Conservation (phyloP, 2,329 filamentous ascomycete genomes). For the Alternaria gaisen region DNA sequence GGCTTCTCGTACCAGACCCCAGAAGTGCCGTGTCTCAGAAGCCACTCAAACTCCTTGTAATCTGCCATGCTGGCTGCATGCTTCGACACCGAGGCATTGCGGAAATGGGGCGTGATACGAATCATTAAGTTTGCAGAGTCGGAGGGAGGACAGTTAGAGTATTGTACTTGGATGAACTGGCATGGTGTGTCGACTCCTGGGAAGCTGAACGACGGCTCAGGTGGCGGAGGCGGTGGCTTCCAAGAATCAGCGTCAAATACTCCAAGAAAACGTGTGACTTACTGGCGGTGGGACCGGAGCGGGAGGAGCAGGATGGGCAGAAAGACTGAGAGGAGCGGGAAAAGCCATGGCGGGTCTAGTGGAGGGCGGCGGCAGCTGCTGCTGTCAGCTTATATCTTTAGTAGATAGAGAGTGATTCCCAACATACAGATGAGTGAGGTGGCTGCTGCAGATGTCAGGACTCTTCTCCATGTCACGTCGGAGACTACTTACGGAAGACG, state of each 20-base stretch:
- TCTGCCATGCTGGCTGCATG: conserved; percentile 36
- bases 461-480: neutral
- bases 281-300: conserved; percentile 17
- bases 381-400: neutral
- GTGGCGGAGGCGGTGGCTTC: conserved; percentile 24
- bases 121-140: conserved; percentile 26
- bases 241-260: neutral
- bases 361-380: neutral
- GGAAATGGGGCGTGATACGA: conserved; percentile 34
- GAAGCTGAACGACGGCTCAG: conserved; percentile 9
- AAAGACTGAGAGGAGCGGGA: neutral
- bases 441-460: neutral
- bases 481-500: neutral
- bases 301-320: conserved; percentile 2
- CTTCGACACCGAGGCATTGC: conserved; percentile 33
- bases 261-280: neutral
- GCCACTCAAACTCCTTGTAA: conserved; percentile 42
- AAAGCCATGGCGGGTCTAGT: neutral
- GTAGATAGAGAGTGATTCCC: neutral
- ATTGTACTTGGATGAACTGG: conserved; percentile 32
- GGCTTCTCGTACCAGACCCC: conserved; percentile 47
- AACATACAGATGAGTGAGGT: conserved; percentile 7
- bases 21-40: conserved; percentile 34
- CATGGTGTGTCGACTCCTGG: conserved; percentile 23
- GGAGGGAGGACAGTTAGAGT: conserved; percentile 26